A percentile compares a stretch with the other conserved stretches of the same genome.
Evolutionary conservation across 495 filamentous ascomycete genomes (phyloP).

Genomic region (Aspergillus ellipticus): DNA sequence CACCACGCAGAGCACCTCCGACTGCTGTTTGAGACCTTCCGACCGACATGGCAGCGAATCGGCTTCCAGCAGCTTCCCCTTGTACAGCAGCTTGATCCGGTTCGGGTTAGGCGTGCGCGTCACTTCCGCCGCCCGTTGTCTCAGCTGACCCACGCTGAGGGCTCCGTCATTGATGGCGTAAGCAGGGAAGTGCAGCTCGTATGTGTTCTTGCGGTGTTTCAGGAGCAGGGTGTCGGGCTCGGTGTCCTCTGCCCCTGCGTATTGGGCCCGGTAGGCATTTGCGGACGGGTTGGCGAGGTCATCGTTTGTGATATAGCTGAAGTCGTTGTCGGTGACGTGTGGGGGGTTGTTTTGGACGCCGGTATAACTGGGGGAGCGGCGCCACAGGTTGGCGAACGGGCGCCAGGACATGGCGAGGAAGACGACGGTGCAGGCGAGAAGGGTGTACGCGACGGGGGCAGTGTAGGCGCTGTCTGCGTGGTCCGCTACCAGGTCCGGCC

Average conservation of each 20-base stretch:
- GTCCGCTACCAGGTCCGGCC: conserved; percentile 23
- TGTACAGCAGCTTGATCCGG: conserved; percentile 73
- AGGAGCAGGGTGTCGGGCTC: conserved; percentile 79
- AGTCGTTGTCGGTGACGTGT: conserved; percentile 72
- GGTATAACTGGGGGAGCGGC: conserved; percentile 50
- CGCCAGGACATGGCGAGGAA: conserved; percentile 62
- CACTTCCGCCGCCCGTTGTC: conserved; percentile 59
- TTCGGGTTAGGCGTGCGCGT: conserved; percentile 58
- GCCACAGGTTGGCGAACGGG: conserved; percentile 49
- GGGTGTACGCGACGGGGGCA: conserved; percentile 32
- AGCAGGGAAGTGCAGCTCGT: conserved; percentile 73
- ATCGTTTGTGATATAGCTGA: conserved; percentile 73
- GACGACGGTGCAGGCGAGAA: conserved; percentile 46
- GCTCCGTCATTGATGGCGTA: conserved; percentile 78
- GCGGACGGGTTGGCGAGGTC: conserved; percentile 50
- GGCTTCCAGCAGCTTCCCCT: conserved; percentile 72
- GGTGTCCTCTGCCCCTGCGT: conserved; percentile 29
- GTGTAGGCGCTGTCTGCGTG: conserved; percentile 27
- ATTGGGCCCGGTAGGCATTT: conserved; percentile 25
- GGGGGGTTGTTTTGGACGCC: conserved; percentile 31
- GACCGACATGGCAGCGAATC: conserved; percentile 59
- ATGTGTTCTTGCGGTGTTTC: conserved; percentile 65
- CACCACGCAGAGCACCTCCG: conserved; percentile 65
- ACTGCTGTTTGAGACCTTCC: conserved; percentile 76
- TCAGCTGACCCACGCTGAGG: conserved; percentile 64